Evolutionary conservation across 169 alveolate genomes (phyloP), one percentile per base, ranked within the genome.

Genomic region (Cryptosporidium baileyi): DNA sequence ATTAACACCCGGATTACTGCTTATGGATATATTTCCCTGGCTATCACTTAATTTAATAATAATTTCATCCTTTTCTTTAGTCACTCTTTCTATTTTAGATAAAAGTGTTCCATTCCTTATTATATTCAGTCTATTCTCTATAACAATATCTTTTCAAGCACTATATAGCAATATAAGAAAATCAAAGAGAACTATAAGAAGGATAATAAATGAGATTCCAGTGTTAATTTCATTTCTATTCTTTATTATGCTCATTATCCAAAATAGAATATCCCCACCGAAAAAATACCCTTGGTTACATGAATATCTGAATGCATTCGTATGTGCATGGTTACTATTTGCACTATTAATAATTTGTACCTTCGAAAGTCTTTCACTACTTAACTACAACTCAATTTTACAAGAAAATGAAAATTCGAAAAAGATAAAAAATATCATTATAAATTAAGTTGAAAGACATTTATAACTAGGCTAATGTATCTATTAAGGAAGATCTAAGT

Each of bases 1-100:
- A 8, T 80, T 89, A 24, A 34, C 92, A 11, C 93, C 95, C n/a
- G 89, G 90, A 57, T 82, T 89, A 80, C 88, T 93, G 30, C 82
- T 91, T 45, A 59, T 80, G 82, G 81, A 65, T 17, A 19, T 32
- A 9, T 65, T 65, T 19, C 81, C 81, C 19, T 65, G 54, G 81
- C 30, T 65, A 26, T 28, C 81, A 1, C 28, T 65, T 9, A 45
- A 49, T 28, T 26, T 65, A 38, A 65, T 51, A 28, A 49, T 65
- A 30, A 5, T 65, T 45, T 65, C 81, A 19, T 47, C 81, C 6
- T 65, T 65, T 47, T 65, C 81, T 7, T 62, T 65, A 28, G 61
- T 47, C 0, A 65, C 81, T 15, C 63, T 65, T 22, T 65, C 81
- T 5, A 65, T 65, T 28, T 65, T 65, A 30, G 81, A 65, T 32